Conservation (phyloP, 2,329 filamentous ascomycete genomes). For the Trichoderma afroharzianum region DNA sequence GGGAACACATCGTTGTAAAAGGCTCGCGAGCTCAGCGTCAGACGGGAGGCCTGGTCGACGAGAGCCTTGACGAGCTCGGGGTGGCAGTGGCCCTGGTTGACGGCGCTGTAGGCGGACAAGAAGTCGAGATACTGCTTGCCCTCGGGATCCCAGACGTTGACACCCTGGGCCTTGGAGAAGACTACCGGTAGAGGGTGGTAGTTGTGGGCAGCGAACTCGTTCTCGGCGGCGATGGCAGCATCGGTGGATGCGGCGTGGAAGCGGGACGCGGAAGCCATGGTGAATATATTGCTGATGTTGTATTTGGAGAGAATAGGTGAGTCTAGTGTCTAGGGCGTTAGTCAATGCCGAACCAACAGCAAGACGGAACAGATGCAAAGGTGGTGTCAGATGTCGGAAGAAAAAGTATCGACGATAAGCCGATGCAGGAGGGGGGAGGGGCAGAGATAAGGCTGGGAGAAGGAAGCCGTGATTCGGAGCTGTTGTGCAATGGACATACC, state of each 20-base stretch:
- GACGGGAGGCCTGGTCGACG: conserved; percentile 79
- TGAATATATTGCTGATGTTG: conserved; percentile 17
- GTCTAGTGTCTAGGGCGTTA: not conserved
- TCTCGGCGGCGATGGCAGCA: conserved; percentile 75
- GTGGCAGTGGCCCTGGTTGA: conserved; percentile 98
- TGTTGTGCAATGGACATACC: not conserved
- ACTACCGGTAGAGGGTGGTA: conserved; percentile 96
- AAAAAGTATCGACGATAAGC: not conserved
- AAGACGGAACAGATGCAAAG: not conserved
- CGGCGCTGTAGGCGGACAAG: conserved; percentile 93
- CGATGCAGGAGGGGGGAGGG: conserved; percentile 4
- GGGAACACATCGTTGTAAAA: conserved; percentile 99
- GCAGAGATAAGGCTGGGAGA: not conserved
- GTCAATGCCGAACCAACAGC: not conserved
- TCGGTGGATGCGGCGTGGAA: conserved; percentile 76
- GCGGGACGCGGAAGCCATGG: conserved; percentile 54
- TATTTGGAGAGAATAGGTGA: not conserved
- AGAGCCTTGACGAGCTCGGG: conserved; percentile 90
- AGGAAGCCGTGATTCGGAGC: not conserved
- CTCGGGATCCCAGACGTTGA: conserved; percentile 95
- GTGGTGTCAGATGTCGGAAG: not conserved
- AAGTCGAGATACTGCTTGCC: conserved; percentile 95
- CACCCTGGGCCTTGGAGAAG: conserved; percentile 79
- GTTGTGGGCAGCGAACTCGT: conserved; percentile 90
- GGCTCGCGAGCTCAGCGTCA: conserved; percentile 89